Conservation (phyloP, 208 protist genomes). For the Acanthamoeba healyi region DNA sequence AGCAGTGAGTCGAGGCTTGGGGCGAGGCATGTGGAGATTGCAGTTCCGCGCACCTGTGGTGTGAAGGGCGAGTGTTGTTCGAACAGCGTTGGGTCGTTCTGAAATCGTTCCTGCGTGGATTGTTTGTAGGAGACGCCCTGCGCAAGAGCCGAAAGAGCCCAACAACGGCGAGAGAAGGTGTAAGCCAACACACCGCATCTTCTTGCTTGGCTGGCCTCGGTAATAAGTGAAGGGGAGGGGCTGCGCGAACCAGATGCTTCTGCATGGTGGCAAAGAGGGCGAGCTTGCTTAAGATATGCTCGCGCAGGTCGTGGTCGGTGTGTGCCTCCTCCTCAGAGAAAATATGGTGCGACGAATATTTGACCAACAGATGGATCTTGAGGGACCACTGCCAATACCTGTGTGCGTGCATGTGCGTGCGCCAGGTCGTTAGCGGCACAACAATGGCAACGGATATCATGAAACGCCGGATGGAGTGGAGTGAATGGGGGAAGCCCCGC, state of each 20-base stretch:
- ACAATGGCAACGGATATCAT: no score
- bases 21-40: neutral
- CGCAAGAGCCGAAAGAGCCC: neutral
- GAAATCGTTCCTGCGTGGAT: constrained; percentile 30
- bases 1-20: neutral
- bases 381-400: constrained; percentile 69
- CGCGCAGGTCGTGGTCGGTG: constrained; percentile 63
- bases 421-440: no score
- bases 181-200: no score
- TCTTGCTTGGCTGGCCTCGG: no score
- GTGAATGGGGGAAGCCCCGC: neutral
- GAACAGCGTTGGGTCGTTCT: constrained; percentile 52
- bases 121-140: constrained; percentile 8
- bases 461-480: neutral
- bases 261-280: constrained; percentile 56
- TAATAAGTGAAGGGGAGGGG: neutral
- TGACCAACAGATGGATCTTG: constrained; percentile 56
- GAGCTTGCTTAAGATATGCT: constrained; percentile 50
- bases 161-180: no score
- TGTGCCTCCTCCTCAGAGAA: constrained; percentile 29
- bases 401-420: no score
- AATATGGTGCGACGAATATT: constrained; percentile 49
- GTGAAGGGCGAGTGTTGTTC: constrained; percentile 51
- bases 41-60: neutral
- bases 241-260: constrained; percentile 11